Conservation (phyloP, 805 yeast species). For the Wickerhamiella australiensis region DNA sequence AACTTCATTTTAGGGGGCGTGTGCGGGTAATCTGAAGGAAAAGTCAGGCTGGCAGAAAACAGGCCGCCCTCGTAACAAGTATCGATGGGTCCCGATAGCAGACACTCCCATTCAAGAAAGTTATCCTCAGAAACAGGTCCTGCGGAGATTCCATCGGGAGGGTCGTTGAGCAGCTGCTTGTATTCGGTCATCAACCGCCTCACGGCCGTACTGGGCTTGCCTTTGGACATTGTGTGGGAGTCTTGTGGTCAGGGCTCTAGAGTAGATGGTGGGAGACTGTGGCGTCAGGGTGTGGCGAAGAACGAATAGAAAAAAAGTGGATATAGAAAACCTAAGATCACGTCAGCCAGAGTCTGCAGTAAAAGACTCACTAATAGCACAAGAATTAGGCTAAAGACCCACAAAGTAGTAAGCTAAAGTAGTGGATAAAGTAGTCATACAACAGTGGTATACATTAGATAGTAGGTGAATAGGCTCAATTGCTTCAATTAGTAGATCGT, state of each 20-base stretch:
- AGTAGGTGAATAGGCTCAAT: too few species aligned
- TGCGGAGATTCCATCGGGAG: conserved; percentile 93
- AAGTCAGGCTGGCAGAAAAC: conserved; percentile 61
- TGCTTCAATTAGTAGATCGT: too few species aligned
- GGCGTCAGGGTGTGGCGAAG: background rate
- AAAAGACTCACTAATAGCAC: too few species aligned
- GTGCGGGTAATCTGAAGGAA: conserved; percentile 72
- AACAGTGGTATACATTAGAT: too few species aligned
- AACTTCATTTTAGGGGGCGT: conserved; percentile 68
- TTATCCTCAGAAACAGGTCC: conserved; percentile 73
- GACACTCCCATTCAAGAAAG: conserved; percentile 71
- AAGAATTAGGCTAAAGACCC: too few species aligned
- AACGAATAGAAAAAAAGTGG: too few species aligned
- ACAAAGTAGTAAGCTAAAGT: too few species aligned
- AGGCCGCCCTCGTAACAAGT: conserved; percentile 81
- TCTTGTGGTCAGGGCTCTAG: background rate
- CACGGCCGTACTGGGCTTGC: conserved; percentile 50
- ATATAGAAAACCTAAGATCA: too few species aligned
- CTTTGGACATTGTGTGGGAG: background rate
- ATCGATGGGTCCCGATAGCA: conserved; percentile 70
- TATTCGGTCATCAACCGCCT: conserved; percentile 77
- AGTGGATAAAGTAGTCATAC: too few species aligned
- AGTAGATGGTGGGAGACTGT: background rate
- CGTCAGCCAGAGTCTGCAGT: too few species aligned
- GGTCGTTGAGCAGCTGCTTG: conserved; percentile 70